Evolutionary conservation across 2,329 filamentous ascomycete species (phyloP).

Genomic region (Chaetomiaceae sp.): DNA sequence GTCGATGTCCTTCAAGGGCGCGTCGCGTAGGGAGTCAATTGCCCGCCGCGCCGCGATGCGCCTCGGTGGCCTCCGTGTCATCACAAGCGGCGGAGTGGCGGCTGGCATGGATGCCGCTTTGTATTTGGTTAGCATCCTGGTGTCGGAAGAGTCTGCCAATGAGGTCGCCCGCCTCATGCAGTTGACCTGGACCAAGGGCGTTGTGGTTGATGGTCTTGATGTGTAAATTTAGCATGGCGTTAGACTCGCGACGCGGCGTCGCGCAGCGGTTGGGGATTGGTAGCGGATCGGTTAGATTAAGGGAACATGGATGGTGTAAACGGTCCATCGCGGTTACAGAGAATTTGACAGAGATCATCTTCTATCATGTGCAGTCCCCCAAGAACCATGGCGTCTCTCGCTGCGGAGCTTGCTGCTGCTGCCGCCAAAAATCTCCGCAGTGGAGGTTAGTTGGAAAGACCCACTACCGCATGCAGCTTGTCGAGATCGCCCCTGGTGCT

Average conservation of each 20-base stretch:
- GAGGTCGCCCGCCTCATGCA: conserved; percentile 73
- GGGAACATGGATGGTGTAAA: not conserved
- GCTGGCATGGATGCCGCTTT: conserved; percentile 78
- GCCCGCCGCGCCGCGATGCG: conserved; percentile 72
- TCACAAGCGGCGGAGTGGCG: conserved; percentile 75
- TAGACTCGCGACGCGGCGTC: conserved; percentile 11
- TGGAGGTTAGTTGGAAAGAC: too few relatives aligned
- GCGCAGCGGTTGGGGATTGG: not conserved
- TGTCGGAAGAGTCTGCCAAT: conserved; percentile 69
- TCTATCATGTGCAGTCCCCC: too few relatives aligned
- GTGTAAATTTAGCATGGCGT: conserved; percentile 48
- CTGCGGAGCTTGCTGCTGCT: too few relatives aligned
- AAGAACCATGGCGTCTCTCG: too few relatives aligned
- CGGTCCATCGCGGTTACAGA: not conserved
- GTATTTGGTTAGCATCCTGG: conserved; percentile 80
- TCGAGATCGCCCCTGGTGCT: not conserved
- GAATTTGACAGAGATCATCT: too few relatives aligned
- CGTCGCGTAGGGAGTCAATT: conserved; percentile 72
- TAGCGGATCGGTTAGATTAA: not conserved
- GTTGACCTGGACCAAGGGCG: conserved; percentile 80
- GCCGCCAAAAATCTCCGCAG: not conserved
- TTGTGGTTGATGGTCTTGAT: conserved; percentile 79
- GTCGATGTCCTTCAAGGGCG: conserved; percentile 75
- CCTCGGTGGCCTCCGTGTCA: conserved; percentile 64
- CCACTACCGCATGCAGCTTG: too few relatives aligned